phyloP scores from a whole-genome alignment of 352 stramenopile genomes.

The Albugo laibachii region DNA sequence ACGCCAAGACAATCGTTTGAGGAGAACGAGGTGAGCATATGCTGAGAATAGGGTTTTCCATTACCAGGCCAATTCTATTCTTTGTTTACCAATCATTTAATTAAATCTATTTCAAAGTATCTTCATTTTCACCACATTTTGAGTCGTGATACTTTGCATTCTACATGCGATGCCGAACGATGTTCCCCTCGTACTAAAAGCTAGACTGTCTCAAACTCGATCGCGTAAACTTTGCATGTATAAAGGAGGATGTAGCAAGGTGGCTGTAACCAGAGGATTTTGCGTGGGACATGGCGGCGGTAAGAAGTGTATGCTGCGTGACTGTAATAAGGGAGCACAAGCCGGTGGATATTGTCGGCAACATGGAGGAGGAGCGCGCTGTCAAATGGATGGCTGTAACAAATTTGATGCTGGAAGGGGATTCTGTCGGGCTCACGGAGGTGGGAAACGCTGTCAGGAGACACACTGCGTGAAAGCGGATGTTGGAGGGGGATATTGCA shows the following conservation, averaged over 20 bases:
- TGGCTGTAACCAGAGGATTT: slow-evolving; percentile 58
- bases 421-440: slow-evolving; percentile 50
- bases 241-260: slow-evolving; percentile 12
- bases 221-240: background rate
- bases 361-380: slow-evolving; percentile 57
- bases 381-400: slow-evolving; percentile 37
- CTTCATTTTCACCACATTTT: no score
- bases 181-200: no score
- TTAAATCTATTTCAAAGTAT: background rate
- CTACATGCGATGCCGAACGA: no score
- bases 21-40: background rate
- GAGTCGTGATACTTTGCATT: no score
- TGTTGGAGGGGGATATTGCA: slow-evolving; percentile 68
- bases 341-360: slow-evolving; percentile 53
- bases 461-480: slow-evolving; percentile 41
- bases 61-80: background rate
- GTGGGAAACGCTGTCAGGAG: slow-evolving; percentile 44
- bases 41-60: background rate
- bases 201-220: no score
- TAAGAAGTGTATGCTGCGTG: slow-evolving; percentile 53
- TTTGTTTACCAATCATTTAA: background rate
- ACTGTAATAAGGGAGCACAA: slow-evolving; percentile 59
- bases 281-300: slow-evolving; percentile 72
- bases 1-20: no score
- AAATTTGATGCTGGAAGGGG: slow-evolving; percentile 66